phyloP scores from a whole-genome alignment of 768 basidiomycete species.

The Gautieria morchelliformis region DNA sequence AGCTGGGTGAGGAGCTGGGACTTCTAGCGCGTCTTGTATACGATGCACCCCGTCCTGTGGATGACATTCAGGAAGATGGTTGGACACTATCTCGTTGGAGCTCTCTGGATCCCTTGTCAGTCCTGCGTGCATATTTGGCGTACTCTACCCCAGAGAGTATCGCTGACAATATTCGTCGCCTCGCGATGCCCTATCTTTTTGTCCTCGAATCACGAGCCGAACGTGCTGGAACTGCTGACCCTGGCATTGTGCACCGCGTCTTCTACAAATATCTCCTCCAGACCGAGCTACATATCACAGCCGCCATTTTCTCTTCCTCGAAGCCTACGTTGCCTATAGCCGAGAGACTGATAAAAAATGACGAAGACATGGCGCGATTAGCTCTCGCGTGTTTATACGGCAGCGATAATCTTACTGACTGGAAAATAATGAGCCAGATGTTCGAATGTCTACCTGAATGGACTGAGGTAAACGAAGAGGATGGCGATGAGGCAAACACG shows the following conservation, averaged over 20 bases:
- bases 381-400: conserved; percentile 89
- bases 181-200: conserved; percentile 89
- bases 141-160: conserved; percentile 60
- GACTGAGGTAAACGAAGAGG: conserved; percentile 47
- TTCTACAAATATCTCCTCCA: conserved; percentile 66
- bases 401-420: conserved; percentile 56
- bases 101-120: conserved; percentile 49
- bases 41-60: conserved; percentile 45
- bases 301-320: conserved; percentile 79
- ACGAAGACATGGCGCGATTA: conserved; percentile 76
- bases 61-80: conserved; percentile 33
- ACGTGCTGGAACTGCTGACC: conserved; percentile 64
- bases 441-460: conserved; percentile 97
- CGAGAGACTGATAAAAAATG: conserved; percentile 68
- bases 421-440: conserved; percentile 80
- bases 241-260: conserved; percentile 49
- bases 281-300: conserved; percentile 56
- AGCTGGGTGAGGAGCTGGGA: conserved; percentile 84
- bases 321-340: conserved; percentile 73
- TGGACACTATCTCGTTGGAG: conserved; percentile 76
- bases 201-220: conserved; percentile 86
- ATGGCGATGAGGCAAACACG: conserved; percentile 71
- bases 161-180: conserved; percentile 54
- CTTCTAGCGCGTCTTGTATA: conserved; percentile 83
- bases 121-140: conserved; percentile 68